Base-by-base conservation (phyloP, 208 protist species). In the Trypanosoma conorhini region DNA sequence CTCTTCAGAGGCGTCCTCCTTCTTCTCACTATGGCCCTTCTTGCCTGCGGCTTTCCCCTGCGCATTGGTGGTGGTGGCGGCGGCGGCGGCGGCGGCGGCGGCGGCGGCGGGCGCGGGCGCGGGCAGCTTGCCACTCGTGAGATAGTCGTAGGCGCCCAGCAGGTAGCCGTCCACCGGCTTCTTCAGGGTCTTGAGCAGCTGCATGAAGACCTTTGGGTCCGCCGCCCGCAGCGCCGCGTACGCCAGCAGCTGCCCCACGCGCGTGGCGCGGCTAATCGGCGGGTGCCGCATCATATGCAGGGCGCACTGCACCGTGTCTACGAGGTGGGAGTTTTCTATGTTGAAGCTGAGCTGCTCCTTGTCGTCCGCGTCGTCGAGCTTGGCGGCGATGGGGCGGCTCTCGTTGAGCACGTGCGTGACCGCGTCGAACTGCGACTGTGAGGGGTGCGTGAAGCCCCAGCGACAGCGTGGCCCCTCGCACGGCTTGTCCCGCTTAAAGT, bases 181-280 rank as follows among this genome's bases (percentile, higher is more conserved):
- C 80, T 94, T 94, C 85, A 94, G 90, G n/a, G 88, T 94, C 78
- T 96, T 96, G 48, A 96, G 83, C 4, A 96, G 66, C 70, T 92
- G 91, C 79, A 93, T 85, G 51, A 96, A 93, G 10, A 94, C 83
- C 69, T 93, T 91, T 35, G 85, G 31, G 22, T 94, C 86, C 3
- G 87, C 85, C 0, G 83, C 70, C 67, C 86, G 75, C 35, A 96
- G 75, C 13, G 91, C 88, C 5, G 85, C 86, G 75, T 87, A 94
- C 28, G 88, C 91, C n/a, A 96, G 74, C 13, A 96, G 77, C 68
- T 94, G 88, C 0, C 91, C 91, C 0, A 96, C 86, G 5, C 83
- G 71, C 15, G 77, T 80, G 12, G 84, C 82, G 42, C 82, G 91
- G 46, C 60, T 83, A 65, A 79, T 87, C 3, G 88, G 87, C 22